A percentile compares a stretch with the other conserved stretches of the same genome.
Conservation (phyloP, 176 grass and related monocot species). For the Raddia distichophylla region DNA sequence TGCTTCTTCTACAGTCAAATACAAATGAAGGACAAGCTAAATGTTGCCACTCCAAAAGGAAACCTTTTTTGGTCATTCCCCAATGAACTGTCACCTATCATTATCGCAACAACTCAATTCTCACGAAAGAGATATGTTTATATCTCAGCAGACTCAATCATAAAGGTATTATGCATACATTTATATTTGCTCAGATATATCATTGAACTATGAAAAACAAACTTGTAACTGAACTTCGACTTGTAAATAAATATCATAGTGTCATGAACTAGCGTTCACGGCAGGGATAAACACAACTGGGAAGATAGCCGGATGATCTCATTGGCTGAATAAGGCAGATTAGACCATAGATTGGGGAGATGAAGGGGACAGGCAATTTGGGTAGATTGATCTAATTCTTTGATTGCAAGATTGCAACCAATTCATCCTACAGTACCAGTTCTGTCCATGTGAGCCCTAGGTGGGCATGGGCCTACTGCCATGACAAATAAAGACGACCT, state of each 20-base stretch:
- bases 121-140: slow-evolving; percentile 72
- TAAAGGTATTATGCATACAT: slow-evolving; percentile 60
- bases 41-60: slow-evolving; percentile 60
- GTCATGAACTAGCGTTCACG: too few species aligned
- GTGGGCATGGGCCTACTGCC: too few species aligned
- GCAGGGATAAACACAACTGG: too few species aligned
- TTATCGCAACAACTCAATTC: slow-evolving; percentile 55
- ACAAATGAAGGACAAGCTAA: slow-evolving; percentile 66
- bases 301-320: too few species aligned
- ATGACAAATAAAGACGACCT: too few species aligned
- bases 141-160: slow-evolving; percentile 57
- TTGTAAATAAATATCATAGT: neutral
- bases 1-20: slow-evolving; percentile 65
- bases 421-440: too few species aligned
- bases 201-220: slow-evolving; percentile 3
- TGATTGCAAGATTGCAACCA: too few species aligned
- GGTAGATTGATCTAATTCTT: too few species aligned
- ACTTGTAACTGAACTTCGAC: neutral
- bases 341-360: too few species aligned
- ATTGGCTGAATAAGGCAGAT: too few species aligned
- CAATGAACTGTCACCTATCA: slow-evolving; percentile 67
- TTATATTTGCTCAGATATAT: slow-evolving; percentile 18
- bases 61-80: slow-evolving; percentile 56
- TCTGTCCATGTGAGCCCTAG: too few species aligned
- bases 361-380: too few species aligned